Conservation (phyloP, 768 basidiomycete species). For the Leucogyrophana mollusca region DNA sequence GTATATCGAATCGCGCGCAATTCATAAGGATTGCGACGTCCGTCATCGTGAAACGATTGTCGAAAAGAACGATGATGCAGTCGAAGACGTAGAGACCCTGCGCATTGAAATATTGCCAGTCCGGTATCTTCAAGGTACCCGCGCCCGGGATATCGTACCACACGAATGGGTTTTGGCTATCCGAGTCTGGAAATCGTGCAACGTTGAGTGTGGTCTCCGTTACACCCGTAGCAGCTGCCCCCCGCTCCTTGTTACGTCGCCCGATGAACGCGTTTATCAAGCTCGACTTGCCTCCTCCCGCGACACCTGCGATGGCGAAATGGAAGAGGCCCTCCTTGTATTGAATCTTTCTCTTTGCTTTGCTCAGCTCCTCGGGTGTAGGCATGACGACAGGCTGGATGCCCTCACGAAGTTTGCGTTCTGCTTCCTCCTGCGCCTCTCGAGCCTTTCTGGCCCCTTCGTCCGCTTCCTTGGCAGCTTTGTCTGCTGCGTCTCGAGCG, state of each 20-base stretch:
- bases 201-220: slow-evolving; percentile 19
- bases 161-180: slow-evolving; percentile 12
- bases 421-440: slow-evolving; percentile 6
- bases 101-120: slow-evolving; percentile 28
- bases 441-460: not conserved
- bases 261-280: slow-evolving; percentile 25
- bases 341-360: slow-evolving; percentile 5
- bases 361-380: slow-evolving; percentile 10
- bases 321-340: slow-evolving; percentile 21
- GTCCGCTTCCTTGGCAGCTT: slow-evolving; percentile 1
- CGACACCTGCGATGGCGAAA: slow-evolving; percentile 25
- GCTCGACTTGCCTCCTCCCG: slow-evolving; percentile 29
- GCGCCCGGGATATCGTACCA: slow-evolving; percentile 31
- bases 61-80: slow-evolving; percentile 14
- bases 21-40: slow-evolving; percentile 12
- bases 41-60: slow-evolving; percentile 13
- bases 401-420: slow-evolving; percentile 7
- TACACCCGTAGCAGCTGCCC: slow-evolving; percentile 22
- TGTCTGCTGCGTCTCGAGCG: slow-evolving; percentile 7
- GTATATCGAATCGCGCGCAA: slow-evolving; percentile 13
- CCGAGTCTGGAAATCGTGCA: slow-evolving; percentile 20
- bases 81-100: slow-evolving; percentile 23
- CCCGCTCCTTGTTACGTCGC: slow-evolving; percentile 10
- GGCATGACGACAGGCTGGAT: slow-evolving; percentile 16
- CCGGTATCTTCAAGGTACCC: slow-evolving; percentile 19